Percentiles rank a stretch among this genome's conserved stretches.
Conservation (phyloP, 768 basidiomycete species). For the Lactifluus hygrophoroides region DNA sequence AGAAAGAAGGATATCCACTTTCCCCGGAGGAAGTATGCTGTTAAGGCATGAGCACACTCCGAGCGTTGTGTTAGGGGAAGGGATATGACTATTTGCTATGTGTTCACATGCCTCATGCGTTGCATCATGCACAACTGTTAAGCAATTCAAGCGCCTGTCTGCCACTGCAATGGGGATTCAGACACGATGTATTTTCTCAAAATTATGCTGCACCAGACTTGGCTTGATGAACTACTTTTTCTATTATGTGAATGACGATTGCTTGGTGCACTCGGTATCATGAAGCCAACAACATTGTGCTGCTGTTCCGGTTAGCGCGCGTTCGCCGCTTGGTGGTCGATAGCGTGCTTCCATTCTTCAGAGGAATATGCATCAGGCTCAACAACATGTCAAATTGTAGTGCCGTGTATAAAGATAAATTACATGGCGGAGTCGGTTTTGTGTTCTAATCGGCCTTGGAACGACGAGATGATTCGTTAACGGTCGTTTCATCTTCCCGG, state of each 20-base stretch:
- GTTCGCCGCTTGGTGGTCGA: neutral
- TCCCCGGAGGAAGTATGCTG: constrained; percentile 88
- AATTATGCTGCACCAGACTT: neutral
- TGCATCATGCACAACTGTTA: constrained; percentile 10
- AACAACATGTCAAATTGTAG: neutral
- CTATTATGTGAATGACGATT: too few species aligned
- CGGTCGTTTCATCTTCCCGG: constrained; percentile 13
- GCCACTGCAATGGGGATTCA: neutral
- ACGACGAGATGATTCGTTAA: constrained; percentile 1
- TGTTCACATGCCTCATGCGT: constrained; percentile 26
- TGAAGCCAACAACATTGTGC: neutral
- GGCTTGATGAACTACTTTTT: neutral
- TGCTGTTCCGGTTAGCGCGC: neutral
- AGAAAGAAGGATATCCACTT: constrained; percentile 93
- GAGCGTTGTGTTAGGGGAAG: constrained; percentile 20
- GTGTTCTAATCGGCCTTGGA: constrained; percentile 12
- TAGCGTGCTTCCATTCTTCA: neutral
- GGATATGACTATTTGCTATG: constrained; percentile 25
- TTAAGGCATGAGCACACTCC: constrained; percentile 64
- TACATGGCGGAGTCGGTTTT: neutral
- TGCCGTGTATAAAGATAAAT: neutral
- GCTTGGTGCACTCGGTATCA: neutral
- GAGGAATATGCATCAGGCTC: neutral
- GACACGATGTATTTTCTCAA: neutral
- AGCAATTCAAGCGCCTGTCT: constrained; percentile 6